Conservation (phyloP, 23 red algal species). For the Rhodosorus marinus region DNA sequence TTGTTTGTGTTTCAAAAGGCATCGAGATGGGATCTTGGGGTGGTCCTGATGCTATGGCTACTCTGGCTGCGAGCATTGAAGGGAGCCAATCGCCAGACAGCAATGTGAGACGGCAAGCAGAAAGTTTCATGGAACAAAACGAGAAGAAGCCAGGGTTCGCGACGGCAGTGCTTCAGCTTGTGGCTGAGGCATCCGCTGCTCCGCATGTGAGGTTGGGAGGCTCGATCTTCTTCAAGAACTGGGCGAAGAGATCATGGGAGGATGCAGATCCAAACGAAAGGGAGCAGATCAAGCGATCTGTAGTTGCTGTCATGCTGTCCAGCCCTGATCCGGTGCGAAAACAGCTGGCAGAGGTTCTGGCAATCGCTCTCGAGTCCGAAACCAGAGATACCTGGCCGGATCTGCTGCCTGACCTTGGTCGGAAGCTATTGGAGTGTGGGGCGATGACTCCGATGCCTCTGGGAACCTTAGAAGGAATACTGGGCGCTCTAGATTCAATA, state of each 20-base stretch:
- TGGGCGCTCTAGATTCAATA: conserved; percentile 60
- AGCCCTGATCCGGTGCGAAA: conserved; percentile 25
- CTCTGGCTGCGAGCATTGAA: conserved; percentile 26
- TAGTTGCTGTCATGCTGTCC: conserved; percentile 22
- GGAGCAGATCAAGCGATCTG: conserved; percentile 19
- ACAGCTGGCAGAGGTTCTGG: conserved; percentile 42
- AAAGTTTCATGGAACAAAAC: conserved; percentile 22
- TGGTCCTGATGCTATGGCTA: conserved; percentile 1
- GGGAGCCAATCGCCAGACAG: conserved; percentile 60
- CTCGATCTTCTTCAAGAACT: conserved; percentile 89
- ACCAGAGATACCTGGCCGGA: conserved; percentile 63
- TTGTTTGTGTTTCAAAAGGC: too few species aligned
- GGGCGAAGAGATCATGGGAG: conserved; percentile 28
- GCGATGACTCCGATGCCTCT: conserved; percentile 9
- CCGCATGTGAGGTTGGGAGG: conserved; percentile 45
- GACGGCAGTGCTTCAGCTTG: conserved; percentile 37
- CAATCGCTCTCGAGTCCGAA: conserved; percentile 49
- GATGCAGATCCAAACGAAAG: conserved; percentile 7
- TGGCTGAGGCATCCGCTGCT: conserved; percentile 20
- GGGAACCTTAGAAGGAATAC: conserved; percentile 28
- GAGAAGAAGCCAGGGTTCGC: conserved; percentile 26
- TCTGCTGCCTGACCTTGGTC: conserved; percentile 42
- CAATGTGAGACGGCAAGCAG: conserved; percentile 37
- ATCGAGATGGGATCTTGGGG: conserved; percentile 1
- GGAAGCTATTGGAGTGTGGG: conserved; percentile 2